These are phyloP conservation scores for Colletotrichum aenigma DNA, from an alignment of 2,329 filamentous ascomycete genomes.

Conservation along the genomic window DNA sequence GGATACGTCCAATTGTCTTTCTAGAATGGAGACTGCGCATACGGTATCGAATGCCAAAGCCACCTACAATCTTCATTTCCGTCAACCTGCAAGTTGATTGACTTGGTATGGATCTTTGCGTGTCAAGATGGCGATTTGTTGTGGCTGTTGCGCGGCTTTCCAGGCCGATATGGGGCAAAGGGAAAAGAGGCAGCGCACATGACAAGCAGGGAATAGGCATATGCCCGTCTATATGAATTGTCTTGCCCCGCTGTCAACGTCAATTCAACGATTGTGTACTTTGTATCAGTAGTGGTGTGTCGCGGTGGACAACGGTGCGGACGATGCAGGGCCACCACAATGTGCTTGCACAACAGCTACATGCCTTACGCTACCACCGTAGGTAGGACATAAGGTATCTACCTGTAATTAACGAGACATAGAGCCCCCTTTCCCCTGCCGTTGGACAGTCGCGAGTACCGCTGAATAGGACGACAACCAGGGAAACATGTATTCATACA, in stretches of 20 bases:
- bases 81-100: background rate
- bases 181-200: background rate
- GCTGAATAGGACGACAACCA: background rate
- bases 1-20: background rate
- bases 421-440: background rate
- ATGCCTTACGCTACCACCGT: background rate
- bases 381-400: too few species aligned
- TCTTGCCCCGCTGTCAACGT: conserved; percentile 2
- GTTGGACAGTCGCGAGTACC: background rate
- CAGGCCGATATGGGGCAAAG: background rate
- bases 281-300: background rate
- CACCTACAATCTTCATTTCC: background rate
- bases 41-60: background rate
- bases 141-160: background rate
- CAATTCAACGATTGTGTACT: background rate
- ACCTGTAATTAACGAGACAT: background rate
- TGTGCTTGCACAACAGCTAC: background rate
- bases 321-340: background rate
- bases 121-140: background rate
- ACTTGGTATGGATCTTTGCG: background rate
- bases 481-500: background rate
- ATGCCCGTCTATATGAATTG: background rate
- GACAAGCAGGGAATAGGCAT: background rate
- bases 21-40: background rate
- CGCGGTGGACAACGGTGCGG: background rate